Base-by-base conservation (phyloP, 495 filamentous ascomycete species). In the Trichocladium uniseriatum region DNA sequence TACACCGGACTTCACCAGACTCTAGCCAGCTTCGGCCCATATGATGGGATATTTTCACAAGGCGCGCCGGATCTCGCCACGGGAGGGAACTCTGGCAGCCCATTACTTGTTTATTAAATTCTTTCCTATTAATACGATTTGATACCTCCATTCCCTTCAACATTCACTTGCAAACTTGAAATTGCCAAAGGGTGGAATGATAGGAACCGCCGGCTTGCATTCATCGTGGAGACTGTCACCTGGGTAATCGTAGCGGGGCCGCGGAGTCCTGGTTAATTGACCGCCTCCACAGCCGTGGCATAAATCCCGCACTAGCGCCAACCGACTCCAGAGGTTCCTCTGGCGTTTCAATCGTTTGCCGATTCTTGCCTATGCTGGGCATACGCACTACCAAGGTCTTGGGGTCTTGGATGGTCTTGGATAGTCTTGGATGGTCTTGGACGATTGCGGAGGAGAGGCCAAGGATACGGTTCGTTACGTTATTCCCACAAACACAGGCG, bases 21-120 rank as follows among this genome's bases (percentile, higher is more conserved):
- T 19, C 34, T 16, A 15, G 5, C 19, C 13, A 14, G 20, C 16
- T 21, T 21, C 21, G 24, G 31, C 37, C 39, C 39, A 29, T 38
- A 37, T 36, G 47, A 36, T 24, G 41, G 34, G 39, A 14, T 31
- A 18, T 32, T 24, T 15, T 45, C 41, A 34, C 24, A 38, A 34
- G 42, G 49, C 49, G 35, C 41, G 49, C 49, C 41, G 49, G 42
- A 51, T 51, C 41, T 51, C 49, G 49, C 41, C 49, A 45, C 34
- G 34, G 49, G 49, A 43, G 40, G 22, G 22, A 42, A 45, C 42
- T 51, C 41, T 38, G 49, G 49, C 35, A 45, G 36, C 49, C 42
- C 34, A 35, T 43, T 50, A 32, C 27, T n/a, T 27, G 4, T 27
- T 51, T 31, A 38, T 40, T 45, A 51, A 45, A 51, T 45, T 40